These are phyloP conservation scores for Boletus speciosus DNA, from an alignment of 768 basidiomycete genomes.

Conservation along the genomic window DNA sequence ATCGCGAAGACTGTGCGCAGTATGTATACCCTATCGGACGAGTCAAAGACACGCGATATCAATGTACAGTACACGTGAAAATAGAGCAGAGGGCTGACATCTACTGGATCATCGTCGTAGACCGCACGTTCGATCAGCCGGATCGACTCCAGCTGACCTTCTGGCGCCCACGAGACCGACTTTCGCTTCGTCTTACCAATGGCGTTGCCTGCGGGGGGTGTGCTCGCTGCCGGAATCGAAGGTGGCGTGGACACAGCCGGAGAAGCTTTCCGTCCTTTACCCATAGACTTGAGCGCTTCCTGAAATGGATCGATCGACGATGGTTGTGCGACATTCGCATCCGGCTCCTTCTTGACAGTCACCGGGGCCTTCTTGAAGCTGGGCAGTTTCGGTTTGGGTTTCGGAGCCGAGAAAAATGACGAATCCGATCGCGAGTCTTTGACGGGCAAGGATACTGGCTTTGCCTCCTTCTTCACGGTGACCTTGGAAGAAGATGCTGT, in stretches of 20 bases:
- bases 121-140: slow-evolving; percentile 80
- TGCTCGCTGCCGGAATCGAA: slow-evolving; percentile 27
- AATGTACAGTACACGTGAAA: slow-evolving; percentile 48
- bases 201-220: slow-evolving; percentile 36
- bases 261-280: slow-evolving; percentile 57
- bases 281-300: slow-evolving; percentile 76
- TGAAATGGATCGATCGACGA: slow-evolving; percentile 79
- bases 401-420: slow-evolving; percentile 85
- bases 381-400: slow-evolving; percentile 78
- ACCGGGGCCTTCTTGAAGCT: slow-evolving; percentile 79
- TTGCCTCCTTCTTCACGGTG: slow-evolving; percentile 57
- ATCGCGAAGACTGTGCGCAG: slow-evolving; percentile 71
- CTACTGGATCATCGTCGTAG: slow-evolving; percentile 85
- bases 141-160: slow-evolving; percentile 68
- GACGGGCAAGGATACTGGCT: slow-evolving; percentile 34
- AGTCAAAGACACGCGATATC: slow-evolving; percentile 39
- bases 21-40: slow-evolving; percentile 65
- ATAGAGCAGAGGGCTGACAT: slow-evolving; percentile 64
- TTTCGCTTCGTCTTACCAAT: slow-evolving; percentile 65
- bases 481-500: slow-evolving; percentile 25
- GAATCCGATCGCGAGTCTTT: slow-evolving; percentile 84
- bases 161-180: slow-evolving; percentile 74
- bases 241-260: slow-evolving; percentile 62
- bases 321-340: slow-evolving; percentile 66
- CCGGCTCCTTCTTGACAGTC: slow-evolving; percentile 48